Evolutionary conservation across 352 stramenopile genomes (phyloP), one percentile per base, ranked within the genome.

Genomic region (Lagenidium sp.): DNA sequence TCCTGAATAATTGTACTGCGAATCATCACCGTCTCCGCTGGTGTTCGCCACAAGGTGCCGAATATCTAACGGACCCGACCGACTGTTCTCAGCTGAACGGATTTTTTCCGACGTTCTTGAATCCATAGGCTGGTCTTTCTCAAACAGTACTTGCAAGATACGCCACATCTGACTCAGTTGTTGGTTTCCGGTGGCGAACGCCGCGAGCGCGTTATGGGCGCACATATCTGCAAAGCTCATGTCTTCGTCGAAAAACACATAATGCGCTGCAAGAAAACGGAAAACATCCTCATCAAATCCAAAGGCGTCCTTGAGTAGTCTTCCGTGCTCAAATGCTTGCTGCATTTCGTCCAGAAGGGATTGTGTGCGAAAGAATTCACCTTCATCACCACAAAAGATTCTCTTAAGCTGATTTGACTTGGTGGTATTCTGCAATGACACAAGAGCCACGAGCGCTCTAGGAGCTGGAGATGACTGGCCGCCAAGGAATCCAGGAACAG

Each of bases 211-310:
- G 28, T 94, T 94, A 58, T 90, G 76, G 0, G 74, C 76, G 42
- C 78, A 94, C 63, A 88, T 78, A 34, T 89, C 62, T 0, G 65
- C 64, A 43, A 90, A 92, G 5, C 61, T 69, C 37, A 76, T 49
- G 21, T 53, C 47, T 2, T 47, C 44, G n/a, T 63, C 55, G 4
- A 63, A 44, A 29, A 63, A 58, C n/a, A 64, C 47, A 19, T 94
- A 94, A 26, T 92, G 62, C 12, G 69, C 78, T 15, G 82, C 79
- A 2, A 94, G 55, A 22, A 92, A 94, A 0, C 77, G 68, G 38
- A 94, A 94, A 0, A 76, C 74, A 39, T 90, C 61, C 53, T 92
- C 77, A 44, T 94, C 78, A 49, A 94, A 94, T 0, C 82, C 82
- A 47, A 92, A 94, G 0, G 75, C 74, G 16, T 86, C 76, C 36